These are phyloP conservation scores for Monosporozyma aerobia DNA, from an alignment of 805 yeast genomes.

Conservation along the genomic window DNA sequence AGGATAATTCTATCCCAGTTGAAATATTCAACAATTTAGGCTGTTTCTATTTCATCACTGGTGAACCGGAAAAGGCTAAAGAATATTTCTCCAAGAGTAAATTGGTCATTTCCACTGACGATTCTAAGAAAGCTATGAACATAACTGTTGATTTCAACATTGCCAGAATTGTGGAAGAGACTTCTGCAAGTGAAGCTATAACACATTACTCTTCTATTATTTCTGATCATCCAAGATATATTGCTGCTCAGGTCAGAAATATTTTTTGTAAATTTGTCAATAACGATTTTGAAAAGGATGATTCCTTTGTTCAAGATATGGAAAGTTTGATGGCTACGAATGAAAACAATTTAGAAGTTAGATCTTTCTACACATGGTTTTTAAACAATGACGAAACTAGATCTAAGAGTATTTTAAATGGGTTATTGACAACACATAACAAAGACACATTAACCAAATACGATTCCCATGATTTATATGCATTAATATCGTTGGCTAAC, in stretches of 20 bases:
- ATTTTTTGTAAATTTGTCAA: conserved; percentile 51
- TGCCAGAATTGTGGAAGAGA: conserved; percentile 64
- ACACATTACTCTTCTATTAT: conserved; percentile 47
- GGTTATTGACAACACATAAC: conserved; percentile 64
- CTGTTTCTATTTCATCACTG: conserved; percentile 63
- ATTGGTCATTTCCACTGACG: conserved; percentile 19
- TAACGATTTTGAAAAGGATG: conserved; percentile 16
- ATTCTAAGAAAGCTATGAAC: conserved; percentile 24
- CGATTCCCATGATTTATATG: conserved; percentile 84
- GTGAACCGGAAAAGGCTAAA: conserved; percentile 49
- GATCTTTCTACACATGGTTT: conserved; percentile 92
- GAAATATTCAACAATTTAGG: conserved; percentile 78
- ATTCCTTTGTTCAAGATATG: conserved; percentile 34
- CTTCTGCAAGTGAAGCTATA: conserved; percentile 21
- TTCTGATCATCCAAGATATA: conserved; percentile 53
- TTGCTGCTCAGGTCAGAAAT: conserved; percentile 65
- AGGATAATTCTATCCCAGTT: conserved; percentile 33
- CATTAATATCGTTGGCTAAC: conserved; percentile 83
- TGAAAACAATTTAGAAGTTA: conserved; percentile 63
- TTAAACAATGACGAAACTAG: conserved; percentile 42
- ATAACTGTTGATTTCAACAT: conserved; percentile 57
- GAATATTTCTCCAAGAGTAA: conserved; percentile 44
- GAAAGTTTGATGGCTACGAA: conserved; percentile 43
- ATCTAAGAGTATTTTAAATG: conserved; percentile 37
- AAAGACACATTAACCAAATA: conserved; percentile 73